Percentiles rank a stretch among this genome's conserved stretches.
Conservation (phyloP, 352 stramenopile species). For the Globisporangium parvum region DNA sequence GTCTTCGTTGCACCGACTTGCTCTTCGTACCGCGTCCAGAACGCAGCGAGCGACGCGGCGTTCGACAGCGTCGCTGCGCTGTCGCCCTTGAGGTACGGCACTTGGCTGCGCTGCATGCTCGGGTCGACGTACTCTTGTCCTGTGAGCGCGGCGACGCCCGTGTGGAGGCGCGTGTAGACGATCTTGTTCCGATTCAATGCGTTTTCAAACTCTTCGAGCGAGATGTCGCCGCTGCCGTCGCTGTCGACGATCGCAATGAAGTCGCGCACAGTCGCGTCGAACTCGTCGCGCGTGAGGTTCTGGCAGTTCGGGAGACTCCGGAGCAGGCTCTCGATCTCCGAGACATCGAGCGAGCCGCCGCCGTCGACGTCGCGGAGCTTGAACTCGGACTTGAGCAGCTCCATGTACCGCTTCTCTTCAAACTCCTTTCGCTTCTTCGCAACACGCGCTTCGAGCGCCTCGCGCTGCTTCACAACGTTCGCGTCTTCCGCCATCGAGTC, state of each 20-base stretch:
- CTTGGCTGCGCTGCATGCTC: slow-evolving; percentile 51
- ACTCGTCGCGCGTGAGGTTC: slow-evolving; percentile 71
- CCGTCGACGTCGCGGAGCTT: slow-evolving; percentile 64
- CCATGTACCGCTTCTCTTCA: slow-evolving; percentile 64
- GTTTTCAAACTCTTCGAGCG: slow-evolving; percentile 76
- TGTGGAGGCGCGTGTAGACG: slow-evolving; percentile 60
- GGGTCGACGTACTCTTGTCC: slow-evolving; percentile 73
- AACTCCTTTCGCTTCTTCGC: slow-evolving; percentile 38
- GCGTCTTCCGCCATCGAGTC: slow-evolving; percentile 69
- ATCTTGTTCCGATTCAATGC: slow-evolving; percentile 65
- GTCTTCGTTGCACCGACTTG: slow-evolving; percentile 52
- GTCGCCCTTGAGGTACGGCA: slow-evolving; percentile 51
- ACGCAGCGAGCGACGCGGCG: slow-evolving; percentile 43
- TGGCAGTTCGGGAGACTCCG: slow-evolving; percentile 57
- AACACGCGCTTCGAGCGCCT: slow-evolving; percentile 39
- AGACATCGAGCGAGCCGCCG: slow-evolving; percentile 61
- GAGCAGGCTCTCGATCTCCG: slow-evolving; percentile 62
- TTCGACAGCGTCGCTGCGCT: slow-evolving; percentile 40
- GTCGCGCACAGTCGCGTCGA: slow-evolving; percentile 65
- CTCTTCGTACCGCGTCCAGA: slow-evolving; percentile 71
- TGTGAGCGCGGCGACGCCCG: slow-evolving; percentile 55
- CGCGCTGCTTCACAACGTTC: slow-evolving; percentile 49
- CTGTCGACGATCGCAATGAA: slow-evolving; percentile 77
- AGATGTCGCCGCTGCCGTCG: slow-evolving; percentile 79
- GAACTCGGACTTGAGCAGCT: slow-evolving; percentile 72